A percentile compares a stretch with the other conserved stretches of the same genome.
Evolutionary conservation across 129 eudicot species (phyloP).

Genomic region (Centella asiatica): DNA sequence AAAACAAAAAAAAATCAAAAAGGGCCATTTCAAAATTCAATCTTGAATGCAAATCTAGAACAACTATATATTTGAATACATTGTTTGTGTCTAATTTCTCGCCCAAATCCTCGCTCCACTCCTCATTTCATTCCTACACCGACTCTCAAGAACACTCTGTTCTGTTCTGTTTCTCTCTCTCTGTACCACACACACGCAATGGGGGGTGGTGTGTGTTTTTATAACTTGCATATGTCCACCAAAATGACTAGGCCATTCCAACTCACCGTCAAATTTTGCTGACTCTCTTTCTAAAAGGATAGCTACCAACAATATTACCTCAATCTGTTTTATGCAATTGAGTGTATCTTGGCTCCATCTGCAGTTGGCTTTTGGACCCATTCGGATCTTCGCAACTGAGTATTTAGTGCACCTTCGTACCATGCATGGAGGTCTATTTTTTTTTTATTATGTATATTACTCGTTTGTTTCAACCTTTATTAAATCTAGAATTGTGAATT

Average conservation of each 20-base stretch:
- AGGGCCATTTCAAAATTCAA: slow-evolving; percentile 36
- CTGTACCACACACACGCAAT: slow-evolving; percentile 14
- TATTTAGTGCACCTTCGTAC: too few species aligned
- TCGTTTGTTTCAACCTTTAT: too few species aligned
- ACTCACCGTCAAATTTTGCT: neutral
- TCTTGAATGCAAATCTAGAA: slow-evolving; percentile 47
- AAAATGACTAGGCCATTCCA: neutral
- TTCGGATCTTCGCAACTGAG: too few species aligned
- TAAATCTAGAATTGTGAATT: too few species aligned
- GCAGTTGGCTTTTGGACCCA: too few species aligned
- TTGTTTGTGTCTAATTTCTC: slow-evolving; percentile 25
- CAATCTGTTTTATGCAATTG: slow-evolving; percentile 8
- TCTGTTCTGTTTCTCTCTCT: slow-evolving; percentile 23
- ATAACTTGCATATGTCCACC: neutral
- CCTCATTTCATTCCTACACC: slow-evolving; percentile 48
- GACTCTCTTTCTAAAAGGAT: slow-evolving; percentile 1
- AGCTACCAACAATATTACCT: slow-evolving; percentile 6
- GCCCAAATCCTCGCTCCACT: slow-evolving; percentile 83
- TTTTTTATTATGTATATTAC: too few species aligned
- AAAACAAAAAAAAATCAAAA: too few species aligned
- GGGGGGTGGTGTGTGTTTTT: neutral
- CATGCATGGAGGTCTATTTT: too few species aligned
- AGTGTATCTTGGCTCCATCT: too few species aligned
- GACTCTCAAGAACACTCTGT: slow-evolving; percentile 30
- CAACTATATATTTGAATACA: slow-evolving; percentile 32